Evolutionary conservation across 2,329 filamentous ascomycete species (phyloP), one percentile per base, ranked within the genome.

Genomic region (Aschersonia sp.): DNA sequence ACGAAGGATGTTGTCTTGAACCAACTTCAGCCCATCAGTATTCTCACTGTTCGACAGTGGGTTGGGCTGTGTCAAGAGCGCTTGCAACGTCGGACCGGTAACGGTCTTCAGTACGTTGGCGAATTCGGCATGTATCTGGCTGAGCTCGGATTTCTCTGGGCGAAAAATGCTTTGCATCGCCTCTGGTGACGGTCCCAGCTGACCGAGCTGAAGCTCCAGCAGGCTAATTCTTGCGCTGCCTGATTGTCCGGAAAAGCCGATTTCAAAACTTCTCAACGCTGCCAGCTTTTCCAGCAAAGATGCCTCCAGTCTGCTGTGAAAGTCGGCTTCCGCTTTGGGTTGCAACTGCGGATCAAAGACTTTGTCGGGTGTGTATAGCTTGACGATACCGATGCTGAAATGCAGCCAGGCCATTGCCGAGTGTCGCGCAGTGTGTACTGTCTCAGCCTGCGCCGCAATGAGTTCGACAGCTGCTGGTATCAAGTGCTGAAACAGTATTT

Each of bases 281-380:
- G 70, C 56, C 1, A 87, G 70, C 49, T 79, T 79, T 5, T 65
- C 58, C 10, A 69, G 61, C 2, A 94, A 64, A 8, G 72, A 67
- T 4, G 60, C 53, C 44, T 76, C 73, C 40, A 84, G 70, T 49
- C 79, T 69, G 42, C 70, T 60, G 47, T 74, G 70, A 47, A 74
- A 76, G 42, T 73, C 68, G 22, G 78, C 75, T 55, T 87, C 81
- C 14, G 95, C 75, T 46, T 76, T 69, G 5, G 78, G 76, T 46
- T 75, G 70, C 49, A 81, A 69, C 50, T 81, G 76, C 1, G 92
- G 92, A 61, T 98, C 92, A 57, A 90, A 92, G 4, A 85, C 76
- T 54, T 83, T 81, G 61, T 94, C 83, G 0, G 94, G 89, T 2
- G 97, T 80, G 58, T 90, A 96, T 2, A 96, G 71, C 52, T 77